Conservation (phyloP, 2,329 filamentous ascomycete genomes). For the Neoscytalidium dimidiatum region DNA sequence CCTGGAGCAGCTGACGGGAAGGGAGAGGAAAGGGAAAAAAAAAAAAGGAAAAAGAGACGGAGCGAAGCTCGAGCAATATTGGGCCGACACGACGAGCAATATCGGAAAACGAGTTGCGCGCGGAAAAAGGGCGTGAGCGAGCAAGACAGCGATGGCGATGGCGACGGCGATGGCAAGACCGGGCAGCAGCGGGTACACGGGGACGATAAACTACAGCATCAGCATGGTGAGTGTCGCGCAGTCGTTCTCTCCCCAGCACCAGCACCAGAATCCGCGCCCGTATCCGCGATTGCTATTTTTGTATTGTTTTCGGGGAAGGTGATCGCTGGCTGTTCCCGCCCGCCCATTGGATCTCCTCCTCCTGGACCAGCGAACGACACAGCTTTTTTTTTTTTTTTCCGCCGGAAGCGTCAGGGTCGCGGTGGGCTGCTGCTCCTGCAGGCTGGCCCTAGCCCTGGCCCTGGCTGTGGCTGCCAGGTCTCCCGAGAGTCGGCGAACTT, state of each 20-base stretch:
- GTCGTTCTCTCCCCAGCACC: neutral
- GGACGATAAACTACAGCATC: constrained; percentile 16
- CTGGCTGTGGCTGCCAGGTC: too few relatives aligned
- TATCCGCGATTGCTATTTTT: neutral
- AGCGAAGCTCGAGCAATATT: neutral
- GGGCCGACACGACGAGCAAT: neutral
- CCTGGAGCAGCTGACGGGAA: neutral
- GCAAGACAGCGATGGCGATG: neutral
- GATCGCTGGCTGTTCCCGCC: neutral
- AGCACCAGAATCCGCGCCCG: too few relatives aligned
- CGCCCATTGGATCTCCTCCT: neutral
- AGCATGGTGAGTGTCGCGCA: constrained; percentile 15
- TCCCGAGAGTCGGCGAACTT: constrained; percentile 15
- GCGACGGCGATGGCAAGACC: neutral
- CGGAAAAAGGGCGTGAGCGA: neutral
- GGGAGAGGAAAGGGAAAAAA: too few relatives aligned
- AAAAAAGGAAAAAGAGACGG: too few relatives aligned
- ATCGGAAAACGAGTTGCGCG: constrained; percentile 8
- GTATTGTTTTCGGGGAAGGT: neutral
- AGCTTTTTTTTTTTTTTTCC: neutral
- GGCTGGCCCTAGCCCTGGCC: neutral
- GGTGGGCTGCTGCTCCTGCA: neutral
- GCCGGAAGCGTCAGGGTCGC: constrained; percentile 3
- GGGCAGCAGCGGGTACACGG: constrained; percentile 5
- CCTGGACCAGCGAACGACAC: neutral